Evolutionary conservation across 164 flowering plant genomes (phyloP), one percentile per base, ranked within the genome.

Genomic region (Dillenia suffruticosa): DNA sequence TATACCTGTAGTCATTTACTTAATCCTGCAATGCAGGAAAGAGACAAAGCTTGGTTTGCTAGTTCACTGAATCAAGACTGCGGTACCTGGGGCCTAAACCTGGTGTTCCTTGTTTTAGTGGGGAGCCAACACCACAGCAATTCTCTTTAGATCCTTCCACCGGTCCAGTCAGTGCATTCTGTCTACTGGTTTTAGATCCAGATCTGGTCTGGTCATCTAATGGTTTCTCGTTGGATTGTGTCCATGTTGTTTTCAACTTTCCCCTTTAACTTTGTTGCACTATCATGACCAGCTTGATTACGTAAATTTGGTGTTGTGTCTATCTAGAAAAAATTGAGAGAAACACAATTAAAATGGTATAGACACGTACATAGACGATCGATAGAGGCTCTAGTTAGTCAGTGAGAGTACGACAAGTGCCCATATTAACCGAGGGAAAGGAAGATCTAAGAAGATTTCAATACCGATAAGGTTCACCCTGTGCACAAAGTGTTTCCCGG

Each of bases 11-110:
- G 7, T 62, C 50, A 59, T 19, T 46, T 61, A 6, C 48, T 61
- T 56, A 50, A 65, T 19, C 54, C 57, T 16, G 14, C 51, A 62
- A 22, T 72, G 77, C 81, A 92, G 98, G 84, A 76, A 74, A 80
- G 98, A 64, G 95, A 88, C 74, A 84, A 74, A 68, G 76, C 84
- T 48, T 92, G 98, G 98, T 86, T 84, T 75, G 80, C 80, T 55
- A 76, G 85, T 76, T 92, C 96, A 32, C 57, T 69, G 46, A 63
- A 66, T 86, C 96, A 54, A 84, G 95, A 56, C 59, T 79, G 49
- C 95, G 86, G 75, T 92, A 88, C 67, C 64, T 88, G 76, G 89
- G 82, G 32, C 87, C 90, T 51, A 58, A 51, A 57, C 95, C 91
- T 2, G 89, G 95, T 58, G 72, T 86, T 61, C 95, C 98, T 13